Evolutionary conservation across 306 rosid species (phyloP).

Genomic region (Oemleria cerasiformis): DNA sequence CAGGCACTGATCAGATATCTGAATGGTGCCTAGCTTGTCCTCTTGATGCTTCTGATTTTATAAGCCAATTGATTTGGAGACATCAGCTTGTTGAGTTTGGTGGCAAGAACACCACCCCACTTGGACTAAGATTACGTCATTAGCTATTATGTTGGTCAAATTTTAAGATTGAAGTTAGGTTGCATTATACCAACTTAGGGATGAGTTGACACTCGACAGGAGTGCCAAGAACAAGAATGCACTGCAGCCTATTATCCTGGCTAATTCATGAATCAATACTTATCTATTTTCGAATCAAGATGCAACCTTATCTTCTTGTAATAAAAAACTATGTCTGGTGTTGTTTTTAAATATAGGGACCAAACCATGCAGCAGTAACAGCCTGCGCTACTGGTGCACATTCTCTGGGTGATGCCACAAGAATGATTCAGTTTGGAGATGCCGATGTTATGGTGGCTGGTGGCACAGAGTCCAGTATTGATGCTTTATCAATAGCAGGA

Average conservation of each 20-base stretch:
- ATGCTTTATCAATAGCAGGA: constrained; percentile 88
- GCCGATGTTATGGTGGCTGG: constrained; percentile 97
- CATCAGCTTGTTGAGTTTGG: background rate
- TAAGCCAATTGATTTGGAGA: background rate
- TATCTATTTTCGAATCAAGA: constrained; percentile 3
- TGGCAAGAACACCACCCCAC: background rate
- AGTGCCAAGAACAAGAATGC: constrained; percentile 5
- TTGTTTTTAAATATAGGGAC: constrained; percentile 51
- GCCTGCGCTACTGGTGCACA: constrained; percentile 97
- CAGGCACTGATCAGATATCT: background rate
- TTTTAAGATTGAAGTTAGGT: background rate
- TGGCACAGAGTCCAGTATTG: constrained; percentile 96
- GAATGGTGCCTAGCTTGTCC: background rate
- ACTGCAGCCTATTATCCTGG: constrained; percentile 18
- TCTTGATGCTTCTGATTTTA: background rate
- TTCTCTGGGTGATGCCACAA: constrained; percentile 88
- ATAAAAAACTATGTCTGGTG: constrained; percentile 11
- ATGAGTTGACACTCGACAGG: background rate
- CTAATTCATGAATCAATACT: constrained; percentile 10
- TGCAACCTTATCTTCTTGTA: background rate
- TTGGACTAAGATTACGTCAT: background rate
- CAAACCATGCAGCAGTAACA: constrained; percentile 92
- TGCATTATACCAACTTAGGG: constrained; percentile 11
- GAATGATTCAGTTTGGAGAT: constrained; percentile 98
- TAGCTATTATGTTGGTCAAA: background rate